phyloP scores from a whole-genome alignment of 179 eudicot genomes.

The Drosera spatulata region DNA sequence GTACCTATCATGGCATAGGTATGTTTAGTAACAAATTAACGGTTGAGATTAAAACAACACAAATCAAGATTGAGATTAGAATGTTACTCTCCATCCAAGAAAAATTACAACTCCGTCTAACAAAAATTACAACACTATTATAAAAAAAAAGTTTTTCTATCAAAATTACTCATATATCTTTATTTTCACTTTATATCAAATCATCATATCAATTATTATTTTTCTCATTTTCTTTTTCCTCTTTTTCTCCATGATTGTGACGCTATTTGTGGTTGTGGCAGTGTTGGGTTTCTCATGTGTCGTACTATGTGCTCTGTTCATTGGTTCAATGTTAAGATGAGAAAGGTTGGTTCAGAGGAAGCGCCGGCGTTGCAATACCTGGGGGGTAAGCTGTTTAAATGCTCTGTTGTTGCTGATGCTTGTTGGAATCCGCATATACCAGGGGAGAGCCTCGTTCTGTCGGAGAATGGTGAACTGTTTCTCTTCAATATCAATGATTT shows the following conservation, averaged over 20 bases:
- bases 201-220: too few relatives aligned
- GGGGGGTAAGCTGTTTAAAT: constrained; percentile 25
- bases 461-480: constrained; percentile 35
- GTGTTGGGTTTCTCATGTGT: constrained; percentile 38
- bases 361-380: constrained; percentile 13
- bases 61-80: too few relatives aligned
- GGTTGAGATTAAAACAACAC: too few relatives aligned
- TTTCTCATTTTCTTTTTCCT: too few relatives aligned
- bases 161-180: too few relatives aligned
- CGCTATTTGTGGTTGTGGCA: neutral
- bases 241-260: constrained; percentile 12
- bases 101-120: too few relatives aligned
- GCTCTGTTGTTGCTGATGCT: constrained; percentile 25
- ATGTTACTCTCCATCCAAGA: too few relatives aligned
- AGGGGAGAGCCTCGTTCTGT: constrained; percentile 36
- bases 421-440: constrained; percentile 59
- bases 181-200: too few relatives aligned
- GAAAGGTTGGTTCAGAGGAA: constrained; percentile 8
- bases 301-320: constrained; percentile 35
- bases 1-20: too few relatives aligned
- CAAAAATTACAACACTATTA: too few relatives aligned
- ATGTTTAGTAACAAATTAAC: too few relatives aligned
- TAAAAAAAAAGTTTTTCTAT: too few relatives aligned
- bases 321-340: constrained; percentile 26
- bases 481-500: constrained; percentile 36